Conservation (phyloP, 768 basidiomycete species). For the Leccinum variicolor region DNA sequence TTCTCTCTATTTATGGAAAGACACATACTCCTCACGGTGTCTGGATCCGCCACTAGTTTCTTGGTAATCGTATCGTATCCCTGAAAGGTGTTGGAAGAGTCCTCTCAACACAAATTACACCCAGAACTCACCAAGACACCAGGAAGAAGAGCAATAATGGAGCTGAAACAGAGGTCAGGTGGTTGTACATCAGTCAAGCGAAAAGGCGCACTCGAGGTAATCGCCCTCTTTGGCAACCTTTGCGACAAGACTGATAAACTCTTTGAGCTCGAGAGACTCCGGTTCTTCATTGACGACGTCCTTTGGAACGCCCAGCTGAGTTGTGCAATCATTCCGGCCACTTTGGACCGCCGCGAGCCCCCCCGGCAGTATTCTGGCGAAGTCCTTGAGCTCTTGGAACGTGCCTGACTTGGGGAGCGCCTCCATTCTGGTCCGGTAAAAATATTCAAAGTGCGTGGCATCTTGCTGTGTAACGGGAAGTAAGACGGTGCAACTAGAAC, state of each 20-base stretch:
- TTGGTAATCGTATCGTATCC: background rate
- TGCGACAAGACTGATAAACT: background rate
- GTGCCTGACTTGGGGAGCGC: background rate
- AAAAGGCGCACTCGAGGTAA: slow-evolving; percentile 4
- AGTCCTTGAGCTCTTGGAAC: slow-evolving; percentile 1
- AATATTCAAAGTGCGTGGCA: slow-evolving; percentile 5
- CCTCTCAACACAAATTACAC: background rate
- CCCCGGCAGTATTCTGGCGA: background rate
- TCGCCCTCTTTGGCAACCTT: background rate
- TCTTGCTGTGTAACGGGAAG: background rate
- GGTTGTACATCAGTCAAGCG: background rate
- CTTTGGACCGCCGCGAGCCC: background rate
- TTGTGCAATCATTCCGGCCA: background rate
- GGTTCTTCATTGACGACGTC: background rate
- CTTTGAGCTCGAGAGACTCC: background rate
- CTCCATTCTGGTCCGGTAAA: background rate
- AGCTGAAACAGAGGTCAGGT: background rate
- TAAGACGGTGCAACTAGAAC: background rate
- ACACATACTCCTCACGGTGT: slow-evolving; percentile 2
- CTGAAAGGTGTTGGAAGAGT: background rate
- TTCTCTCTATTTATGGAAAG: too few relatives aligned
- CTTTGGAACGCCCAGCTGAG: background rate
- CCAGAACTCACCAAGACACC: slow-evolving; percentile 2
- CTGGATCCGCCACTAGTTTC: background rate
- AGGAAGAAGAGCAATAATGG: slow-evolving; percentile 1